phyloP scores from a whole-genome alignment of 2,329 filamentous ascomycete genomes.

The Trichothecium sympodiale region DNA sequence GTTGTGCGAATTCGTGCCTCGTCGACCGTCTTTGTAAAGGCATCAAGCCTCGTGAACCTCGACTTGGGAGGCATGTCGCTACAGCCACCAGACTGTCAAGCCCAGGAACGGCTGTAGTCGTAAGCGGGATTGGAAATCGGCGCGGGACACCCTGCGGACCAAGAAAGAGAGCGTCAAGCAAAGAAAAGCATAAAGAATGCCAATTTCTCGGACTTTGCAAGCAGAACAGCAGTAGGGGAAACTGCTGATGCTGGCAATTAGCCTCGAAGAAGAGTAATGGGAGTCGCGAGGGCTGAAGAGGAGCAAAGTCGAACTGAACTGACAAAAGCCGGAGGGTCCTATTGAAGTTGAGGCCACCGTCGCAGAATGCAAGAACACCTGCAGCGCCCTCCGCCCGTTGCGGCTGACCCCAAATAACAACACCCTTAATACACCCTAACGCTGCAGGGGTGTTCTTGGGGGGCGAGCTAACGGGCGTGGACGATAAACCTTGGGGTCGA shows the following conservation, averaged over 20 bases:
- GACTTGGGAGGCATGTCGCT: conserved; percentile 72
- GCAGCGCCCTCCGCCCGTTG: not conserved
- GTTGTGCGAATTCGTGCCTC: conserved; percentile 94
- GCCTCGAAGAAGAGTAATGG: not conserved
- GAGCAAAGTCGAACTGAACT: conserved; percentile 1
- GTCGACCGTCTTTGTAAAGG: conserved; percentile 98
- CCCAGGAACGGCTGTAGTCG: too few relatives aligned
- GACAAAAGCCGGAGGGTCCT: conserved; percentile 2
- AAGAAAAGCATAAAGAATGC: not conserved
- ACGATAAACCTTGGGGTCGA: too few relatives aligned
- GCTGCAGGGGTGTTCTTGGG: too few relatives aligned
- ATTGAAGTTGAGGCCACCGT: conserved; percentile 21
- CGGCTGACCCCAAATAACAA: not conserved
- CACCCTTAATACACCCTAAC: too few relatives aligned
- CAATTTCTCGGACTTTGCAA: not conserved
- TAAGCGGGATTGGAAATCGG: too few relatives aligned
- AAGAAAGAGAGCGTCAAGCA: not conserved
- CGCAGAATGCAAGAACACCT: conserved; percentile 13
- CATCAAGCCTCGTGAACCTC: conserved; percentile 90
- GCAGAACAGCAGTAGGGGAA: not conserved
- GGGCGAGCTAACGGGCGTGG: too few relatives aligned
- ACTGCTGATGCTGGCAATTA: not conserved
- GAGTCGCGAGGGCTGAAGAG: conserved; percentile 1
- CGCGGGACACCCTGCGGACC: not conserved
- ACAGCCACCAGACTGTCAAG: not conserved